These are phyloP conservation scores for Effrenium voratum DNA, from an alignment of 73 alveolate genomes.

Conservation along the genomic window DNA sequence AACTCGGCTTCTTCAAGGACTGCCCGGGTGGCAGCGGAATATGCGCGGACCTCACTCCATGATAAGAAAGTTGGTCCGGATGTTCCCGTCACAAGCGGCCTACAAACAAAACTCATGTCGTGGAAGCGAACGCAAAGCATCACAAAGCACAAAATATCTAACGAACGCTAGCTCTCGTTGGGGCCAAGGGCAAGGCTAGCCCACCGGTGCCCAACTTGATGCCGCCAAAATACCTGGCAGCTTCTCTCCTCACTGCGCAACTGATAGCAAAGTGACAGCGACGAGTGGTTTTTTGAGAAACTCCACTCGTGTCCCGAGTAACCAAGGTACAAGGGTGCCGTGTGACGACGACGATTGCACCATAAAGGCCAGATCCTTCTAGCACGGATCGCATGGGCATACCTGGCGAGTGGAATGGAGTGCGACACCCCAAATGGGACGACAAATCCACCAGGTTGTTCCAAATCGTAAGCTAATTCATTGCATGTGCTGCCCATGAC, in stretches of 20 bases:
- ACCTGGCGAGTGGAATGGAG: not conserved
- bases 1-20: slow-evolving; percentile 23
- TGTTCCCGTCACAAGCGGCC: too few species aligned
- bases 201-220: slow-evolving; percentile 59
- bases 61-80: too few species aligned
- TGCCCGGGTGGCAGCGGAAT: slow-evolving; percentile 47
- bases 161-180: not conserved
- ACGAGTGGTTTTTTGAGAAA: too few species aligned
- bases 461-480: too few species aligned
- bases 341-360: slow-evolving; percentile 43
- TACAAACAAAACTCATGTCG: too few species aligned
- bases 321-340: not conserved
- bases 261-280: not conserved
- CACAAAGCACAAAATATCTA: not conserved
- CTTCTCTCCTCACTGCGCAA: not conserved
- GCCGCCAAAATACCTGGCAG: slow-evolving; percentile 33
- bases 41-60: slow-evolving; percentile 17
- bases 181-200: not conserved
- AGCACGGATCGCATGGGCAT: slow-evolving; percentile 58
- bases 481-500: too few species aligned
- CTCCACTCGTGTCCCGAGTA: too few species aligned
- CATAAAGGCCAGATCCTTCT: slow-evolving; percentile 47
- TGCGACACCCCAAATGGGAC: not conserved
- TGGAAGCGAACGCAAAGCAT: not conserved
- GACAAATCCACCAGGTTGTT: not conserved